Base-by-base conservation (phyloP, 495 filamentous ascomycete genomes). In the Cetradonia linearis region DNA sequence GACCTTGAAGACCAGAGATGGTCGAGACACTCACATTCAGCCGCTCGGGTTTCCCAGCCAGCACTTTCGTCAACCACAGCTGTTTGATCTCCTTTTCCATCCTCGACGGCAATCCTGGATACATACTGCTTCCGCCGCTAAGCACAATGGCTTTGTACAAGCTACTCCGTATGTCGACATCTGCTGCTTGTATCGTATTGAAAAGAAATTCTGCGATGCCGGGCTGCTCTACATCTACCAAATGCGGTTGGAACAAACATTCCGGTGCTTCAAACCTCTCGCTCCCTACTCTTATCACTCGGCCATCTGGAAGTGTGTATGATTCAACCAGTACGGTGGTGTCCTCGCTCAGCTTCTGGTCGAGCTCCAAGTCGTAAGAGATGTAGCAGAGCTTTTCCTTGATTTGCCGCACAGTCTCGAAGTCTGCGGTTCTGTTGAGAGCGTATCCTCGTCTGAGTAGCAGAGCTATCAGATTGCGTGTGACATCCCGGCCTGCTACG, bases 361-460 rank as follows among this genome's bases (percentile, higher is more conserved):
- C 93, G 48, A 97, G 79, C 75, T 93, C 89, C 57, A 99, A 81
- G 72, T 99, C 94, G 77, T 97, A 99, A 5, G 91, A 96, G 60
- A 99, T 91, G 74, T 99, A 99, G 78, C 92, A 96, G 37, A 99
- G 86, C 83, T 96, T 97, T 78, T 99, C 93, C 77, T 99, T 99
- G 75, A 99, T 96, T 72, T 96, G 92, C 48, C 93, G 89, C 44
- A 97, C 93, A 31, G 93, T 99, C 76, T 99, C 93, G 72, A 99
- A 99, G 71, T 99, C 93, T 69, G 93, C 93, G 10, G 93, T 99
- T 67, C 93, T 83, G 82, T 99, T 99, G 54, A 99, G 80, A 25
- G 93, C 93, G 73, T 99, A 99, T 13, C 93, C 93, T 61, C 94
- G 83, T 65, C 93, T 89, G 59, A 96, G 84, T 30, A 99, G 88